Evolutionary conservation across 139 green algal genomes (phyloP).

Genomic region (Zygnema circumcarinatum): DNA sequence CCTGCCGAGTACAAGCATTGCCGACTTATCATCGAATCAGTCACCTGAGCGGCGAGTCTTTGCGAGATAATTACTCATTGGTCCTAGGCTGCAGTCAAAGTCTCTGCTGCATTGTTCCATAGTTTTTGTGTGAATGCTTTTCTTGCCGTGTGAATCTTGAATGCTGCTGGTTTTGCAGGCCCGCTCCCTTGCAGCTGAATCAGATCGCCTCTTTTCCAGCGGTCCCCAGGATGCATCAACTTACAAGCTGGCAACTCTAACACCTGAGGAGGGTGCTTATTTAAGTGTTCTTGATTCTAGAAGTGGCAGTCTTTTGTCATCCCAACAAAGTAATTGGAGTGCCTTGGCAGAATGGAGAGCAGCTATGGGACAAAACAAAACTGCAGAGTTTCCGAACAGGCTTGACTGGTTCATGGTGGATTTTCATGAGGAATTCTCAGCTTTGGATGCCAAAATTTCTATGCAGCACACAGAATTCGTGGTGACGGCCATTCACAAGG

Average conservation of each 20-base stretch:
- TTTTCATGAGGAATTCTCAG: slow-evolving; percentile 69
- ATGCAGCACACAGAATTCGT: slow-evolving; percentile 66
- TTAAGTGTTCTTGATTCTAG: background rate
- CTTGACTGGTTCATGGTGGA: slow-evolving; percentile 72
- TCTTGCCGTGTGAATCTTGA: background rate
- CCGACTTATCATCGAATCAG: too few relatives aligned
- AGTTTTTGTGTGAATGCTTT: slow-evolving; percentile 4
- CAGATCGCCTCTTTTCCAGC: slow-evolving; percentile 23
- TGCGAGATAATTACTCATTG: too few relatives aligned
- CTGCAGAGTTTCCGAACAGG: background rate
- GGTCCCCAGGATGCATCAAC: background rate
- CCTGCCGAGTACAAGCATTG: too few relatives aligned
- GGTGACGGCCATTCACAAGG: slow-evolving; percentile 8
- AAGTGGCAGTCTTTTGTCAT: background rate
- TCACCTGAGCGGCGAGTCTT: too few relatives aligned
- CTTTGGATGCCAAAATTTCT: slow-evolving; percentile 69
- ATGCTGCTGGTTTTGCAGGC: background rate
- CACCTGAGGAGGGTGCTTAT: background rate
- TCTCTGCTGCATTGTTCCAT: too few relatives aligned
- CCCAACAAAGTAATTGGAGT: background rate
- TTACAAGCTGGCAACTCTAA: slow-evolving; percentile 2
- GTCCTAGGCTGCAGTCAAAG: too few relatives aligned
- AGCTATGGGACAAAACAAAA: background rate
- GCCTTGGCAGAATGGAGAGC: background rate
- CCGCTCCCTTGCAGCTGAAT: slow-evolving; percentile 64